Conservation (phyloP, 768 basidiomycete species). For the Tubosaeta brunneosetosa region DNA sequence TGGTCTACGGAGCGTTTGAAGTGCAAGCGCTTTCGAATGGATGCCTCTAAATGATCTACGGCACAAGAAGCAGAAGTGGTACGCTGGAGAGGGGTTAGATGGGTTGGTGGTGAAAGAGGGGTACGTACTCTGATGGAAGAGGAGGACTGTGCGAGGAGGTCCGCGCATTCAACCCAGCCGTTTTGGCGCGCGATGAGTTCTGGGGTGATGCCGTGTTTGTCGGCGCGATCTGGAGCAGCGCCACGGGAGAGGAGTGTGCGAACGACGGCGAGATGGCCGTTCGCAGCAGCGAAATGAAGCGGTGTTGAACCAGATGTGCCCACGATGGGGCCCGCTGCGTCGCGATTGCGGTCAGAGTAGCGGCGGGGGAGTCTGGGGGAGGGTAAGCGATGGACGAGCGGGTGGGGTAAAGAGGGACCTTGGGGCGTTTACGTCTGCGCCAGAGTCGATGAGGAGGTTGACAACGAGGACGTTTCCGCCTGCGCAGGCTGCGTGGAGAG, state of each 20-base stretch:
- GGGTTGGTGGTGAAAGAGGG: slow-evolving; percentile 19
- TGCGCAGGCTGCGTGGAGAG: slow-evolving; percentile 90
- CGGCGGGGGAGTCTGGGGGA: slow-evolving; percentile 59
- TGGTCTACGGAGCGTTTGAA: slow-evolving; percentile 80
- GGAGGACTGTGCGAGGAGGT: slow-evolving; percentile 64
- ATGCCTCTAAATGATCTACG: slow-evolving; percentile 28
- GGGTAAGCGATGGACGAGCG: slow-evolving; percentile 9
- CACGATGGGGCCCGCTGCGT: slow-evolving; percentile 64
- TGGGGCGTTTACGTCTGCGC: slow-evolving; percentile 97
- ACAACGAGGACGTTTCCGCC: slow-evolving; percentile 89
- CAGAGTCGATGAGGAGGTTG: slow-evolving; percentile 80
- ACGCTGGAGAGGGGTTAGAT: slow-evolving; percentile 11
- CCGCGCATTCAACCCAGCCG: slow-evolving; percentile 75
- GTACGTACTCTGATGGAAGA: slow-evolving; percentile 52
- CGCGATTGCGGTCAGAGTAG: slow-evolving; percentile 67
- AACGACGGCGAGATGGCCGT: slow-evolving; percentile 80
- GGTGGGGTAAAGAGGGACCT: slow-evolving; percentile 46
- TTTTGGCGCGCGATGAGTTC: slow-evolving; percentile 77
- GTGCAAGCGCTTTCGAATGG: slow-evolving; percentile 48
- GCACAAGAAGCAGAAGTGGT: slow-evolving; percentile 18
- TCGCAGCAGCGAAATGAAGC: slow-evolving; percentile 94
- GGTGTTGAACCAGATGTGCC: slow-evolving; percentile 89
- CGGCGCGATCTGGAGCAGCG: slow-evolving; percentile 72
- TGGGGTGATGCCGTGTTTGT: slow-evolving; percentile 91
- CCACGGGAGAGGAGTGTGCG: slow-evolving; percentile 79